These are phyloP conservation scores for Hypoxylon sp. DNA, from an alignment of 2,329 filamentous ascomycete genomes.

Conservation along the genomic window DNA sequence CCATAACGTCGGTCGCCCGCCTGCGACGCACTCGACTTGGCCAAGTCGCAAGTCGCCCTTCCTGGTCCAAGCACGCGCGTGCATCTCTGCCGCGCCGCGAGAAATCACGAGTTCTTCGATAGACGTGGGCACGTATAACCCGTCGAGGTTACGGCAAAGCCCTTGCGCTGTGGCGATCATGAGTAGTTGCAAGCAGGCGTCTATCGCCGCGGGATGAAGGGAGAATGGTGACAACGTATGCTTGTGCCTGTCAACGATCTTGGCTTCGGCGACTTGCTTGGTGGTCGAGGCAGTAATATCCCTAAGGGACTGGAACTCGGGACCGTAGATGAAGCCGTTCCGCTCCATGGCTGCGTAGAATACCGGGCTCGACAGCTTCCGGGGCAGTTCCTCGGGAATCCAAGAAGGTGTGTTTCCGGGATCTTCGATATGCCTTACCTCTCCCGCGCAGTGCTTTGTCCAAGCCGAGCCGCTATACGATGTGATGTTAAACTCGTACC, in stretches of 20 bases:
- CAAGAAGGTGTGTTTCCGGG: constrained; percentile 10
- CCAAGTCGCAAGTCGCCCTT: constrained; percentile 27
- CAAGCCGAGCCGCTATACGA: constrained; percentile 47
- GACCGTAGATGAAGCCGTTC: constrained; percentile 51
- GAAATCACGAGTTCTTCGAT: constrained; percentile 44
- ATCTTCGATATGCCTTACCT: constrained; percentile 37
- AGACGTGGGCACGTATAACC: constrained; percentile 44
- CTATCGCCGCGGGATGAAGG: constrained; percentile 56
- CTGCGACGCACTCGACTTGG: constrained; percentile 39
- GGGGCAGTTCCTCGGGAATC: constrained; percentile 32
- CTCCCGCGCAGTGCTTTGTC: constrained; percentile 48
- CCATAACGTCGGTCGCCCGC: constrained; percentile 33
- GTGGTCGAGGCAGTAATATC: constrained; percentile 41
- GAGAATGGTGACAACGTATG: constrained; percentile 45
- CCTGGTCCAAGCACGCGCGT: constrained; percentile 31
- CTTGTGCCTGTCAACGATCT: constrained; percentile 39
- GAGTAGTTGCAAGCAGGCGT: constrained; percentile 50
- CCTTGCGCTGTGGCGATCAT: constrained; percentile 44
- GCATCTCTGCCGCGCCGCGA: constrained; percentile 31
- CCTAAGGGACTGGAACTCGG: constrained; percentile 47
- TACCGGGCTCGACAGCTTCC: constrained; percentile 36
- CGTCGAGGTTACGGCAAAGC: constrained; percentile 40
- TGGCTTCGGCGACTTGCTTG: constrained; percentile 38
- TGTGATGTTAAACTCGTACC: constrained; percentile 51
- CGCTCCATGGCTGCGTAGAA: constrained; percentile 48